These are phyloP conservation scores for Paraphaeosphaeria sporulosa DNA, from an alignment of 2,329 filamentous ascomycete species.

Conservation along the genomic window DNA sequence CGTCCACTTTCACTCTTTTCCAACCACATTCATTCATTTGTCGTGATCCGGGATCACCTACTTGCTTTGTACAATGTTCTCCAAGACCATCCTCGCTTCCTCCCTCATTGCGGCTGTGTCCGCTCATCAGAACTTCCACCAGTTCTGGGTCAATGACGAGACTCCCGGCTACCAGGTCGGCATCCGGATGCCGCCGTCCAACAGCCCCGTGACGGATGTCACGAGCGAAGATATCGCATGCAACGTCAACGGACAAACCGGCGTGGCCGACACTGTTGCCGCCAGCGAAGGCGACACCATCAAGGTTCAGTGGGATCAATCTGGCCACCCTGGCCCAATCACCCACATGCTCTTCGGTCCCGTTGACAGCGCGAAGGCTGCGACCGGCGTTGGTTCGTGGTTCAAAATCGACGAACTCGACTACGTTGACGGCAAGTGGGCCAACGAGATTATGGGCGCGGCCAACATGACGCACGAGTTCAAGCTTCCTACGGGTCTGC, in stretches of 20 bases:
- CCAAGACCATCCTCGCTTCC: slow-evolving; percentile 36
- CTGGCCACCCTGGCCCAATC: slow-evolving; percentile 44
- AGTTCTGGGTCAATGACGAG: slow-evolving; percentile 41
- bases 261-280: slow-evolving; percentile 38
- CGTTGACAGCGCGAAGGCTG: slow-evolving; percentile 63
- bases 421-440: slow-evolving; percentile 40
- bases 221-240: slow-evolving; percentile 44
- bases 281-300: slow-evolving; percentile 41
- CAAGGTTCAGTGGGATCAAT: slow-evolving; percentile 45
- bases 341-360: slow-evolving; percentile 46
- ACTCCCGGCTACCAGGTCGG: slow-evolving; percentile 41
- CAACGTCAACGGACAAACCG: slow-evolving; percentile 37
- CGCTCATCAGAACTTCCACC: slow-evolving; percentile 44
- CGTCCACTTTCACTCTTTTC: slow-evolving; percentile 7
- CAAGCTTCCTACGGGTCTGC: slow-evolving; percentile 50
- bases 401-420: slow-evolving; percentile 49
- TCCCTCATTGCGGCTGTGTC: slow-evolving; percentile 37
- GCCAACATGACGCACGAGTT: slow-evolving; percentile 47
- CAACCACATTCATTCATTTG: slow-evolving; percentile 14
- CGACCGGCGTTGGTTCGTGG: slow-evolving; percentile 44
- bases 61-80: slow-evolving; percentile 37
- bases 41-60: slow-evolving; percentile 21
- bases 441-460: slow-evolving; percentile 47
- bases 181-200: slow-evolving; percentile 44
- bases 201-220: slow-evolving; percentile 44